phyloP scores from a whole-genome alignment of 331 rosid genomes.

The Malus hybrid region DNA sequence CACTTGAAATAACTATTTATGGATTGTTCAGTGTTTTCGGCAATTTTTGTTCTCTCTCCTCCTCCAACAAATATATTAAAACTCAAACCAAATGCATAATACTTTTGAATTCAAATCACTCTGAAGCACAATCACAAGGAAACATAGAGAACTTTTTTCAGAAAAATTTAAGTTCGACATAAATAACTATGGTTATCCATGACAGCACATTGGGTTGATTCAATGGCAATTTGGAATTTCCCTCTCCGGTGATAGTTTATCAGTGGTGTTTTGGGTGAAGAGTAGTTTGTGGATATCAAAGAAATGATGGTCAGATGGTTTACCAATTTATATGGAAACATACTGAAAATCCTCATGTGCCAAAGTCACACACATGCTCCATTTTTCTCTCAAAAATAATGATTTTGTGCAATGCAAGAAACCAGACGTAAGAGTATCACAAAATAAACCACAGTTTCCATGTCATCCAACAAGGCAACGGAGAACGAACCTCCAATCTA shows the following conservation, averaged over 20 bases:
- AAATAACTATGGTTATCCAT: no score
- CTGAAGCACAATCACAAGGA: background rate
- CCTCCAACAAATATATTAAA: background rate
- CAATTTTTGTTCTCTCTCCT: background rate
- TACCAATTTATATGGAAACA: background rate
- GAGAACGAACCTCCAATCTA: constrained; percentile 73
- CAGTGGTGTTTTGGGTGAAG: no score
- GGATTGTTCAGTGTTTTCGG: background rate
- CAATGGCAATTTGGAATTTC: no score
- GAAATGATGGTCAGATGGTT: no score
- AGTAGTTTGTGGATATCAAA: no score
- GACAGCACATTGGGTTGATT: no score
- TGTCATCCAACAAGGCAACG: background rate
- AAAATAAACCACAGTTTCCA: background rate
- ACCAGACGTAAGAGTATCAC: background rate
- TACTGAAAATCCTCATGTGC: background rate
- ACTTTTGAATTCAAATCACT: background rate
- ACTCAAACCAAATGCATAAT: background rate
- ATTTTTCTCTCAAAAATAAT: background rate
- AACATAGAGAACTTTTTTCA: no score
- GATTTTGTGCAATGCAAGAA: no score
- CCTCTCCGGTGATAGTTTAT: no score
- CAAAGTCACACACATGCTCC: background rate
- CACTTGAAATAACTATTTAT: background rate
- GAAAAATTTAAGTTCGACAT: no score